These are phyloP conservation scores for Margaritispora aquatica DNA, from an alignment of 495 filamentous ascomycete genomes.

Conservation along the genomic window DNA sequence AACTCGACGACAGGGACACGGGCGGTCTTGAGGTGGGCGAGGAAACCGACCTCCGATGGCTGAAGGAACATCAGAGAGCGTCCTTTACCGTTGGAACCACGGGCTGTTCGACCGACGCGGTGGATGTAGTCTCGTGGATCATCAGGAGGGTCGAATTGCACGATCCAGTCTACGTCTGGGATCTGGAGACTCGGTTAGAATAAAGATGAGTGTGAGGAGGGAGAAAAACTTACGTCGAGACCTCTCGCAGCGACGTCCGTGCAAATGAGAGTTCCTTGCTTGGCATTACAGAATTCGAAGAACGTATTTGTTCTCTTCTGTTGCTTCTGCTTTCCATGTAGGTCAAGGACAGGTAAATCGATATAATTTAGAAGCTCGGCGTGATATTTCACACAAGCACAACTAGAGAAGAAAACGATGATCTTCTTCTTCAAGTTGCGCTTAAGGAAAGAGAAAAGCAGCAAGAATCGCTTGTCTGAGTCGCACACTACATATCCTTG, in stretches of 20 bases:
- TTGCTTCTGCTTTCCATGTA: slow-evolving; percentile 95
- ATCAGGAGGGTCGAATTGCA: slow-evolving; percentile 93
- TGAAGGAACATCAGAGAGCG: slow-evolving; percentile 61
- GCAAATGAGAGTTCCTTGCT: slow-evolving; percentile 83
- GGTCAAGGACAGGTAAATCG: slow-evolving; percentile 82
- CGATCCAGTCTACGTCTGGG: slow-evolving; percentile 88
- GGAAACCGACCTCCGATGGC: slow-evolving; percentile 86
- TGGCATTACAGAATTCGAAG: slow-evolving; percentile 97
- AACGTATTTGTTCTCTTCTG: slow-evolving; percentile 96
- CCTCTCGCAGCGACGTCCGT: slow-evolving; percentile 95
- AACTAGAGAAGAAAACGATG: slow-evolving; percentile 94
- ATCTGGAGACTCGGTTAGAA: slow-evolving; percentile 44
- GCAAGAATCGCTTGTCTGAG: slow-evolving; percentile 84
- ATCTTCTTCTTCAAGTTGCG: slow-evolving; percentile 84
- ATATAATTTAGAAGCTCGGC: slow-evolving; percentile 93
- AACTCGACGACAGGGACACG: slow-evolving; percentile 93
- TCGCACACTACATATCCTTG: slow-evolving; percentile 95
- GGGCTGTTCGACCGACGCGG: slow-evolving; percentile 89
- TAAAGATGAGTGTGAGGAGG: slow-evolving; percentile 6
- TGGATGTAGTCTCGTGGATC: slow-evolving; percentile 93
- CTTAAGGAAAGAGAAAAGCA: slow-evolving; percentile 95
- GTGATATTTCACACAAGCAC: slow-evolving; percentile 91
- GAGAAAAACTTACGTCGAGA: slow-evolving; percentile 59
- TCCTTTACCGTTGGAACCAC: slow-evolving; percentile 60
- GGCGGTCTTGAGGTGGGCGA: slow-evolving; percentile 86